A percentile compares a stretch with the other conserved stretches of the same genome.
phyloP scores from a whole-genome alignment of 1,284 basidiomycete genomes.

The Trametes versicolor region DNA sequence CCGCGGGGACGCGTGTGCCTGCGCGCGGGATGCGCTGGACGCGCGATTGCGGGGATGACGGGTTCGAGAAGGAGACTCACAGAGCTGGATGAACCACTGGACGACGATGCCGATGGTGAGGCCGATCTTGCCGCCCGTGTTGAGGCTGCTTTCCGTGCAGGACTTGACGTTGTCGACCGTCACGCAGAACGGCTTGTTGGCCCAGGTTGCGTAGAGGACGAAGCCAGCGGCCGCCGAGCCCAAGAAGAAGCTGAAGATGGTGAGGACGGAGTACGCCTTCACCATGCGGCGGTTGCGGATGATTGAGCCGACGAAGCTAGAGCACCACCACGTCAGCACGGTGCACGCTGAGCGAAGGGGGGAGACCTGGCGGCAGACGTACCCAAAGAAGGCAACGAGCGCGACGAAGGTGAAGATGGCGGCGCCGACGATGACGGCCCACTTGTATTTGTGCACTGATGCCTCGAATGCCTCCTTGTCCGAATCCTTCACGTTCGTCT shows the following conservation, averaged over 20 bases:
- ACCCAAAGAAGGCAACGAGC: conserved; percentile 62
- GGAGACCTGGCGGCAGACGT: conserved; percentile 34
- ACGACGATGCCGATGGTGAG: conserved; percentile 42
- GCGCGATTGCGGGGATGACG: neutral
- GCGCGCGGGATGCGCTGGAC: neutral
- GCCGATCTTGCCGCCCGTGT: conserved; percentile 40
- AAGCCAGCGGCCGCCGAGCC: conserved; percentile 57
- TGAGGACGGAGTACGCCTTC: conserved; percentile 55
- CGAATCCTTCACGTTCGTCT: conserved; percentile 36
- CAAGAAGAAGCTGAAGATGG: conserved; percentile 57
- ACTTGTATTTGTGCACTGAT: conserved; percentile 38
- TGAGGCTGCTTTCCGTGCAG: conserved; percentile 34
- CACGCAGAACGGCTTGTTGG: conserved; percentile 39
- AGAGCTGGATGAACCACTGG: conserved; percentile 59
- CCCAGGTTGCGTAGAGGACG: conserved; percentile 44
- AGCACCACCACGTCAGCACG: neutral
- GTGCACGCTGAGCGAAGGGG: neutral
- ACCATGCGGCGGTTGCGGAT: conserved; percentile 58
- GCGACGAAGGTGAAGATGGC: conserved; percentile 58
- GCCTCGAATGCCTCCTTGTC: conserved; percentile 27
- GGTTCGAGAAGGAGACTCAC: conserved; percentile 50
- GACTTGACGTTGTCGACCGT: conserved; percentile 28
- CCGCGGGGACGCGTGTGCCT: neutral
- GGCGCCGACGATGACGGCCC: conserved; percentile 58
- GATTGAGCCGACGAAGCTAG: conserved; percentile 59